phyloP scores from a whole-genome alignment of 2,329 filamentous ascomycete genomes.

The Microdochium bolleyi region DNA sequence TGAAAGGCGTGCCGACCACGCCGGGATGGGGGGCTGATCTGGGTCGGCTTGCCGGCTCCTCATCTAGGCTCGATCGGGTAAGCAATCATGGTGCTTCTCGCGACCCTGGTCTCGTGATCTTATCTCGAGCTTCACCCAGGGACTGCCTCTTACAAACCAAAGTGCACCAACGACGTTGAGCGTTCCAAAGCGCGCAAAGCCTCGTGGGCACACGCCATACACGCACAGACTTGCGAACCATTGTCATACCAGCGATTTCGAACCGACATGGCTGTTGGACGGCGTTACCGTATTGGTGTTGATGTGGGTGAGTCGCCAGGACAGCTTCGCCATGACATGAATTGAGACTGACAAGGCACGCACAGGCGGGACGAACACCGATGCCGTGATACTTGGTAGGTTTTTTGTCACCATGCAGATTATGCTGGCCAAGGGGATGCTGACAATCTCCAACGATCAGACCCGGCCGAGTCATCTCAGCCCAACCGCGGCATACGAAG shows the following conservation, averaged over 20 bases:
- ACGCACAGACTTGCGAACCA: no score
- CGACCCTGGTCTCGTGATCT: no score
- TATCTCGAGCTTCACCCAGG: no score
- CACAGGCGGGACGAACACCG: constrained; percentile 25
- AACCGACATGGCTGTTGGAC: background rate
- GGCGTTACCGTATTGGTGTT: constrained; percentile 14
- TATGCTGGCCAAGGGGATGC: background rate
- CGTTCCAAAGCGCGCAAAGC: no score
- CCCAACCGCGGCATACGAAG: background rate
- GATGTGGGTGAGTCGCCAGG: constrained; percentile 14
- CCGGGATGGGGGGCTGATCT: no score
- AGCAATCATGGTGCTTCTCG: no score
- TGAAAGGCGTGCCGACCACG: background rate
- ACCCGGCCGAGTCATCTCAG: background rate
- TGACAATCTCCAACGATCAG: background rate
- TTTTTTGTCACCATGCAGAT: background rate
- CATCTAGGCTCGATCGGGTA: no score
- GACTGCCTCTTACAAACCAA: no score
- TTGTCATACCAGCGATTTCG: no score
- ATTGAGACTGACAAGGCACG: background rate
- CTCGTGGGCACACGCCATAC: no score
- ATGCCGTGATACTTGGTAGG: constrained; percentile 2
- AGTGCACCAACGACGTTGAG: no score
- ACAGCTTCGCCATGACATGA: background rate
- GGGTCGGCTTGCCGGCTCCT: no score